These are phyloP conservation scores for Athelia sp. DNA, from an alignment of 1,284 basidiomycete species.

Conservation along the genomic window DNA sequence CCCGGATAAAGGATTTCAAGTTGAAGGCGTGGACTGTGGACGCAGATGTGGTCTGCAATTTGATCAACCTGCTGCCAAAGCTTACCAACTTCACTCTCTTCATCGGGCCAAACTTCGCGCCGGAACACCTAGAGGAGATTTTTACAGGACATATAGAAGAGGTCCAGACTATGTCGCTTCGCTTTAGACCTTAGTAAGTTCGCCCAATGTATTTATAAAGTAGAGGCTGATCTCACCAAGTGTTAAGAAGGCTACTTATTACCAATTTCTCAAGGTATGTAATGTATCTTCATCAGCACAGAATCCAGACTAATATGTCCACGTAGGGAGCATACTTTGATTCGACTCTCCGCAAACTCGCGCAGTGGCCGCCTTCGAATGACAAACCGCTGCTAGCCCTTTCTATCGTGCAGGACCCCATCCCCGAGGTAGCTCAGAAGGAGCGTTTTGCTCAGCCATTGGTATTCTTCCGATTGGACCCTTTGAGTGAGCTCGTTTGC, in stretches of 20 bases:
- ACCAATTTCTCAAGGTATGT: conserved; percentile 58
- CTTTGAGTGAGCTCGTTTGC: conserved; percentile 38
- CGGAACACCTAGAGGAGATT: conserved; percentile 61
- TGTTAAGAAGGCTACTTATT: conserved; percentile 61
- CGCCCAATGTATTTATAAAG: background rate
- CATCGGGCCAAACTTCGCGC: conserved; percentile 59
- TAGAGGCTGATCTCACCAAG: conserved; percentile 26
- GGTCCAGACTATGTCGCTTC: conserved; percentile 43
- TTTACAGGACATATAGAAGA: conserved; percentile 34
- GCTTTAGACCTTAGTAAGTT: conserved; percentile 70
- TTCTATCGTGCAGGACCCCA: conserved; percentile 65
- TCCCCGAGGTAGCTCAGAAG: conserved; percentile 27
- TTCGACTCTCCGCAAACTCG: conserved; percentile 44
- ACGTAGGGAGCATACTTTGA: conserved; percentile 67
- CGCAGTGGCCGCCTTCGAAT: conserved; percentile 47
- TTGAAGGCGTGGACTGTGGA: conserved; percentile 58
- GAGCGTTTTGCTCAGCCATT: conserved; percentile 64
- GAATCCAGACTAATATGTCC: background rate
- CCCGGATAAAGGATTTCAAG: conserved; percentile 41
- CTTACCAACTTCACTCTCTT: conserved; percentile 44
- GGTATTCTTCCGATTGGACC: conserved; percentile 63
- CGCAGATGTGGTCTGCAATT: conserved; percentile 55
- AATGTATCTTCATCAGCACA: background rate
- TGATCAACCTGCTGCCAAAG: conserved; percentile 45
- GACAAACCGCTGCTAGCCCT: conserved; percentile 32